Evolutionary conservation across 805 yeast genomes (phyloP).

Genomic region (Candida verbasci): DNA sequence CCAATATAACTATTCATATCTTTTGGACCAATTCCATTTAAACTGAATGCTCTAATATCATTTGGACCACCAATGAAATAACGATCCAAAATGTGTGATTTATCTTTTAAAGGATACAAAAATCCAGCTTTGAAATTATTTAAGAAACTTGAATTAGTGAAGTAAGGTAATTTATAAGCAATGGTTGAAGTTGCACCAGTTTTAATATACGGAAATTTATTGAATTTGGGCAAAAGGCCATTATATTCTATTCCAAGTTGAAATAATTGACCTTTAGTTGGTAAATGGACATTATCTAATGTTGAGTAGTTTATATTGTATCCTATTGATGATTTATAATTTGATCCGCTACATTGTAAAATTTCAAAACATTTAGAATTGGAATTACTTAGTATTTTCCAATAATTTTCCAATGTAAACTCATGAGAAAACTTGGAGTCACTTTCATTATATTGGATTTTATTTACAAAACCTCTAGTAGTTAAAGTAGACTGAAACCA

Average conservation of each 20-base stretch:
- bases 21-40: constrained; percentile 55
- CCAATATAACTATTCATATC: constrained; percentile 47
- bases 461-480: constrained; percentile 40
- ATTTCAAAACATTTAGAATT: constrained; percentile 27
- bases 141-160: constrained; percentile 18
- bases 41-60: constrained; percentile 48
- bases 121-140: constrained; percentile 31
- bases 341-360: constrained; percentile 39
- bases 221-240: constrained; percentile 25
- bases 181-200: constrained; percentile 35
- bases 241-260: constrained; percentile 34
- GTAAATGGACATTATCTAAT: constrained; percentile 40
- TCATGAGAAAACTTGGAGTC: constrained; percentile 41
- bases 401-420: constrained; percentile 41
- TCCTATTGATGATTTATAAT: constrained; percentile 40
- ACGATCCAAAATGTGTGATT: constrained; percentile 43
- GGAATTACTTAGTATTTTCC: constrained; percentile 29
- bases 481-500: constrained; percentile 45
- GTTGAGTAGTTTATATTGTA: constrained; percentile 41
- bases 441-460: constrained; percentile 31
- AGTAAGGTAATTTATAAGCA: constrained; percentile 18
- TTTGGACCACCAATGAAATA: constrained; percentile 59
- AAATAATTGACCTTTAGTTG: constrained; percentile 36
- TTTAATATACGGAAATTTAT: constrained; percentile 36
- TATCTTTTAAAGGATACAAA: constrained; percentile 17